Conservation (phyloP, 768 basidiomycete genomes). For the Cubamyces lactineus region DNA sequence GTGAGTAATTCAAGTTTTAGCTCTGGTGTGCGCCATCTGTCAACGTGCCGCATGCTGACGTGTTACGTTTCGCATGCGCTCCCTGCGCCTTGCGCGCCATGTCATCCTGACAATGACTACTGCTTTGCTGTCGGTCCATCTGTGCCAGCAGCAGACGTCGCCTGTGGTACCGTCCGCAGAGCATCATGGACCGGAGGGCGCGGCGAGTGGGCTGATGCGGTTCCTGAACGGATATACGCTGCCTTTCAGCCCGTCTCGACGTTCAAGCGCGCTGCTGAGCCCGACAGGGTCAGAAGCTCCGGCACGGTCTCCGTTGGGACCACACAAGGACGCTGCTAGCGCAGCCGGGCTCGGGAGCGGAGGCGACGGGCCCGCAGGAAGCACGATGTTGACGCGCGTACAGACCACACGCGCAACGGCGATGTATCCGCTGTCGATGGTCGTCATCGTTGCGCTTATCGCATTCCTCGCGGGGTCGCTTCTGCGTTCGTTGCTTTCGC, state of each 20-base stretch:
- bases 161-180: conserved; percentile 27
- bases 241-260: conserved; percentile 47
- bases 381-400: conserved; percentile 9
- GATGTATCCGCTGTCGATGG: conserved; percentile 51
- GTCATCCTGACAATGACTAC: background rate
- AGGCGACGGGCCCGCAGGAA: conserved; percentile 6
- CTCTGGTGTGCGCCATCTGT: conserved; percentile 11
- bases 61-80: background rate
- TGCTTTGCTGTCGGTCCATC: background rate
- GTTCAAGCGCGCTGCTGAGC: conserved; percentile 29
- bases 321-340: conserved; percentile 14
- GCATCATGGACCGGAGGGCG: conserved; percentile 29
- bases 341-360: background rate
- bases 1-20: conserved; percentile 24
- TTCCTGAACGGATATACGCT: conserved; percentile 62
- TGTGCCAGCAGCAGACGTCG: conserved; percentile 30
- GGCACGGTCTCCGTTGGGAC: conserved; percentile 11
- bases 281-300: conserved; percentile 12
- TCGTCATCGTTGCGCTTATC: conserved; percentile 81
- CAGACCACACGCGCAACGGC: conserved; percentile 13
- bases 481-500: conserved; percentile 83
- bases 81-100: background rate
- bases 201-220: conserved; percentile 50
- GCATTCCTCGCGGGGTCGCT: conserved; percentile 92
- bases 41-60: conserved; percentile 20